phyloP scores from a whole-genome alignment of 352 stramenopile genomes.

The Pythium biforme region DNA sequence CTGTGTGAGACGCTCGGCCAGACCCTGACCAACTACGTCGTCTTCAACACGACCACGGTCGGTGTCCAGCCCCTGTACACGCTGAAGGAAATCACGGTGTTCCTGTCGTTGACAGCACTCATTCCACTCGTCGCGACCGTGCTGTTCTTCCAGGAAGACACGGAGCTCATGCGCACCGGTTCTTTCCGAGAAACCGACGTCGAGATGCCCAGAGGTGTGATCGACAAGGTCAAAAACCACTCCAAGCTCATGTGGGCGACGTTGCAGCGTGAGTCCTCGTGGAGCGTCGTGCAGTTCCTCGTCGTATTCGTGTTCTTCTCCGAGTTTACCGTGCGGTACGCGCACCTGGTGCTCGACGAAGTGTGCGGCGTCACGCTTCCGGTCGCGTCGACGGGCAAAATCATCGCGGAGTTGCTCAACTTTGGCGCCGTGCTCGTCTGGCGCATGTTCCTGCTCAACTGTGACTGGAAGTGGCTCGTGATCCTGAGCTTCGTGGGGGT shows the following conservation, averaged over 20 bases:
- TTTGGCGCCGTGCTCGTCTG: conserved; percentile 42
- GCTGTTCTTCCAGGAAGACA: conserved; percentile 42
- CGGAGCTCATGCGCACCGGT: conserved; percentile 3
- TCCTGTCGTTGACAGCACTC: conserved; percentile 48
- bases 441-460: conserved; percentile 46
- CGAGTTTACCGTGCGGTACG: conserved; percentile 57
- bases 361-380: conserved; percentile 45
- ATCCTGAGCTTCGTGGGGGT: conserved; percentile 32
- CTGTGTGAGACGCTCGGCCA: conserved; percentile 47
- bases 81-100: conserved; percentile 46
- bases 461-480: conserved; percentile 41
- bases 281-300: conserved; percentile 51
- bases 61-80: conserved; percentile 43
- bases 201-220: neutral
- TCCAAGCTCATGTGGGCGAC: conserved; percentile 26
- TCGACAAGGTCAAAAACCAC: conserved; percentile 5
- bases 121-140: conserved; percentile 37
- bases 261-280: conserved; percentile 40
- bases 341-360: conserved; percentile 39
- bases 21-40: conserved; percentile 40
- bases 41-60: conserved; percentile 50
- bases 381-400: conserved; percentile 44
- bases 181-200: neutral
- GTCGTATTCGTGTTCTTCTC: conserved; percentile 57
- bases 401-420: conserved; percentile 42